Percentiles rank a stretch among this genome's conserved stretches.
Conservation (phyloP, 2,329 filamentous ascomycete genomes). For the Colletotrichum navitas region DNA sequence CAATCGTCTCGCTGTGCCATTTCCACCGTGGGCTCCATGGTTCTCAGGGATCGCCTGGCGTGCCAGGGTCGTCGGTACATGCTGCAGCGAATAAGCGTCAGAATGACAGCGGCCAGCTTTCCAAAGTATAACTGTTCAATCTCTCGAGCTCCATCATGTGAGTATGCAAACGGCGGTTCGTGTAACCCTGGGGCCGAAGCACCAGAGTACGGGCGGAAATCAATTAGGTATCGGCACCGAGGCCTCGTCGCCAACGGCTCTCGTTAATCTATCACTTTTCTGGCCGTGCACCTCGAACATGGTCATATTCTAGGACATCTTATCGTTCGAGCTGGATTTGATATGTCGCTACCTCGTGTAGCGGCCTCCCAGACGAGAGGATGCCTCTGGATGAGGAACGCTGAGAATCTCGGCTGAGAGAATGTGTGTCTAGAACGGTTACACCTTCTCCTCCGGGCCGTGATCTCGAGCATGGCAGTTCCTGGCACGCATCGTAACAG, state of each 20-base stretch:
- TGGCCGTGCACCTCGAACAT: conserved; percentile 11
- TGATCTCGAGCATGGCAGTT: conserved; percentile 2
- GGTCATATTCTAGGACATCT: not conserved
- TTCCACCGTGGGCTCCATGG: not conserved
- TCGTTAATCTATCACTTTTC: conserved; percentile 12
- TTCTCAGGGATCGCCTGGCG: conserved; percentile 8
- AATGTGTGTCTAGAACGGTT: not conserved
- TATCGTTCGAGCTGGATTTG: not conserved
- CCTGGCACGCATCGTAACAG: not conserved
- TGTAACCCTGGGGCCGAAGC: conserved; percentile 8
- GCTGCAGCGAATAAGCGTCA: conserved; percentile 9
- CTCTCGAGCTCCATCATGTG: not conserved
- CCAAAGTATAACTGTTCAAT: conserved; percentile 13
- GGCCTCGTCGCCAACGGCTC: not conserved
- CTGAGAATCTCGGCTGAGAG: not conserved
- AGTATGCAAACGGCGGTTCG: conserved; percentile 14
- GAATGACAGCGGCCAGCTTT: conserved; percentile 3
- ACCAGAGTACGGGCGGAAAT: conserved; percentile 9
- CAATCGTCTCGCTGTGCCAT: not conserved
- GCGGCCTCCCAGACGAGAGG: too few relatives aligned
- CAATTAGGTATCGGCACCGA: conserved; percentile 5
- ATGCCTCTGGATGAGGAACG: too few relatives aligned
- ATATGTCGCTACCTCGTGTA: too few relatives aligned
- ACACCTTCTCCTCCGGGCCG: not conserved
- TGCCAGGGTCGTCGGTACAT: conserved; percentile 29